A percentile compares a stretch with the other conserved stretches of the same genome.
These are phyloP conservation scores for Sorghum bicolor DNA, from an alignment of 176 grass and related monocot species.

Conservation along the genomic window Sorghum_bicolor_NCBIv3 NC_012879.2:454001-454500, in stretches of 20 bases:
- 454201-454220: not conserved
- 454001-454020: not conserved
- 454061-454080: slow-evolving; percentile 90
- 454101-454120: slow-evolving; percentile 90
- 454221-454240: not conserved
- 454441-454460: slow-evolving; percentile 14
- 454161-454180: slow-evolving; percentile 50
- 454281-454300: slow-evolving; percentile 80
- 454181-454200: not conserved
- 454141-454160: slow-evolving; percentile 97
- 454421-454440: slow-evolving; percentile 51
- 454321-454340: slow-evolving; percentile 70
- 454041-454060: slow-evolving; percentile 90
- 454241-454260: slow-evolving; percentile 51
- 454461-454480: slow-evolving; percentile 1
- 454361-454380: slow-evolving; percentile 69
- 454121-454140: slow-evolving; percentile 71
- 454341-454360: slow-evolving; percentile 81
- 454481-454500: slow-evolving; percentile 17
- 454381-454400: slow-evolving; percentile 73
- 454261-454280: slow-evolving; percentile 99
- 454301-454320: slow-evolving; percentile 99
- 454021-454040: slow-evolving; percentile 39
- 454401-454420: slow-evolving; percentile 32
- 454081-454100: slow-evolving; percentile 96